Evolutionary conservation across 768 basidiomycete genomes (phyloP).

Genomic region (Suillus tomentosus): DNA sequence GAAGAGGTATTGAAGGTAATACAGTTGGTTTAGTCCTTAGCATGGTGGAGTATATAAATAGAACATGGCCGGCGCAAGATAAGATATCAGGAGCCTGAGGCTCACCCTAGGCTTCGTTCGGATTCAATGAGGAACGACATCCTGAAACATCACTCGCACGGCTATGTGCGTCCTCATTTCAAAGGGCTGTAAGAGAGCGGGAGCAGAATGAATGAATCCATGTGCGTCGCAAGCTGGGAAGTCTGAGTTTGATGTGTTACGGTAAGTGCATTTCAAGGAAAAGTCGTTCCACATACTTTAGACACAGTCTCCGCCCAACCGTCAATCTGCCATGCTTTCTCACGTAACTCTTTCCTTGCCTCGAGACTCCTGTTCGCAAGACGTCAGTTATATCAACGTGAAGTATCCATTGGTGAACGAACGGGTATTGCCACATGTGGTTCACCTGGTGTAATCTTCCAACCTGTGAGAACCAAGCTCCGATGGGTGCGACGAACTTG

Average conservation of each 20-base stretch:
- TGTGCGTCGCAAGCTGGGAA: constrained; percentile 77
- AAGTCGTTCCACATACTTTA: constrained; percentile 54
- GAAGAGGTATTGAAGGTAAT: constrained; percentile 5
- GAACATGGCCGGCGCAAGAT: background rate
- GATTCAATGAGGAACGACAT: constrained; percentile 4
- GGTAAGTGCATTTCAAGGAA: too few species aligned
- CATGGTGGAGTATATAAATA: constrained; percentile 2
- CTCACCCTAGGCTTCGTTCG: background rate
- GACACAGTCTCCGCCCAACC: constrained; percentile 95
- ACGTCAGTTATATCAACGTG: constrained; percentile 15
- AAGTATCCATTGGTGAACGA: constrained; percentile 32
- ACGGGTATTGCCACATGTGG: constrained; percentile 98
- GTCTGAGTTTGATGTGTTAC: constrained; percentile 55
- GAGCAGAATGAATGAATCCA: constrained; percentile 84
- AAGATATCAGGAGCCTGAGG: constrained; percentile 5
- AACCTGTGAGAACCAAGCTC: constrained; percentile 91
- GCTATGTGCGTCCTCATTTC: constrained; percentile 45
- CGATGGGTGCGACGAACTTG: constrained; percentile 82
- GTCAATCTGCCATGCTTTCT: constrained; percentile 92
- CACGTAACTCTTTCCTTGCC: constrained; percentile 78
- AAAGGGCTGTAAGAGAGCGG: constrained; percentile 85
- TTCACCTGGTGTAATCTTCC: constrained; percentile 87
- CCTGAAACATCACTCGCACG: background rate
- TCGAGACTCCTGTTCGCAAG: constrained; percentile 60
- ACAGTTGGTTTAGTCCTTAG: constrained; percentile 2